Conservation (phyloP, 306 rosid species). For the Begonia peltatifolia region DNA sequence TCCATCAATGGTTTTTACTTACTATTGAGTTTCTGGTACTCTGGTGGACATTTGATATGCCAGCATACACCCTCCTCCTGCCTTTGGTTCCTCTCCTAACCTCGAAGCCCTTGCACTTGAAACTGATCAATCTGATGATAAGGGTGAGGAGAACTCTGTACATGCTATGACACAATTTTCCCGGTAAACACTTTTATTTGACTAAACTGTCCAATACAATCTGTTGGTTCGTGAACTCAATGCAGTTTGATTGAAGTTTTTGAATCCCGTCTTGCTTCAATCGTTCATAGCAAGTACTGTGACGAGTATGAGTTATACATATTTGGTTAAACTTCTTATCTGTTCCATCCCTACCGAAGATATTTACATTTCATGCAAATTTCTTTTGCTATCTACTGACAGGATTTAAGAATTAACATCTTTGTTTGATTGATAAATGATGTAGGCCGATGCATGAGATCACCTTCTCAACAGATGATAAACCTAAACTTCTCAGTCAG, state of each 20-base stretch:
- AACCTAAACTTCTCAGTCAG: slow-evolving; percentile 97
- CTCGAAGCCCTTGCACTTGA: slow-evolving; percentile 93
- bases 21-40: not conserved
- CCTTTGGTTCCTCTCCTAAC: slow-evolving; percentile 96
- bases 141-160: slow-evolving; percentile 51
- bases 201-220: too few relatives aligned
- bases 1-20: slow-evolving; percentile 11
- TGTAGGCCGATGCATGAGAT: slow-evolving; percentile 99
- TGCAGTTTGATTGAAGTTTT: too few relatives aligned
- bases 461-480: slow-evolving; percentile 88
- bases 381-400: too few relatives aligned
- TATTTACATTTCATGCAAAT: too few relatives aligned
- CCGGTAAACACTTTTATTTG: slow-evolving; percentile 28
- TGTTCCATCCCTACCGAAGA: too few relatives aligned
- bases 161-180: slow-evolving; percentile 38
- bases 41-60: too few relatives aligned
- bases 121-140: slow-evolving; percentile 30
- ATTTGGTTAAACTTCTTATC: too few relatives aligned
- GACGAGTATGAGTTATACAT: too few relatives aligned
- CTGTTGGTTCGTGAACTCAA: too few relatives aligned
- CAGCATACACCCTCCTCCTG: slow-evolving; percentile 93
- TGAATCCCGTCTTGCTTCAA: too few relatives aligned
- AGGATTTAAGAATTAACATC: not conserved
- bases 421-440: slow-evolving; percentile 21
- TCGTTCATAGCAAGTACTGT: too few relatives aligned